These are phyloP conservation scores for Exophiala viscosa DNA, from an alignment of 2,329 filamentous ascomycete species.

Conservation along the genomic window DNA sequence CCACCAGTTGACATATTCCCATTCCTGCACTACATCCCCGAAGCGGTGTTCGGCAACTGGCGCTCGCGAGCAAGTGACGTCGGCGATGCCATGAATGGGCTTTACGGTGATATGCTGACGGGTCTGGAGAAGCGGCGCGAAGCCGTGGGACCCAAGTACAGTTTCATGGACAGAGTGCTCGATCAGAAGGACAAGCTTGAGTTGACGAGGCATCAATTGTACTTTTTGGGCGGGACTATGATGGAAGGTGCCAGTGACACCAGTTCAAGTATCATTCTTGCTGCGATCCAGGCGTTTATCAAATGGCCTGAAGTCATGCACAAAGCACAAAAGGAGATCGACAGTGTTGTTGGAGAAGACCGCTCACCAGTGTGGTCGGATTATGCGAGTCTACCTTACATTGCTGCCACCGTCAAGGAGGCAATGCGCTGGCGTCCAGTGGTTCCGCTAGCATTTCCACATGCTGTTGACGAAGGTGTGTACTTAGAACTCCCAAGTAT, in stretches of 20 bases:
- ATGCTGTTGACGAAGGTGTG: slow-evolving; percentile 33
- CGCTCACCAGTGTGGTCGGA: slow-evolving; percentile 34
- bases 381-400: slow-evolving; percentile 31
- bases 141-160: slow-evolving; percentile 25
- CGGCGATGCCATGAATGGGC: slow-evolving; percentile 38
- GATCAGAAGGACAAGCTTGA: slow-evolving; percentile 33
- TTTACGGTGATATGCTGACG: slow-evolving; percentile 39
- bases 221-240: slow-evolving; percentile 32
- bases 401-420: slow-evolving; percentile 33
- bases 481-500: slow-evolving; percentile 24
- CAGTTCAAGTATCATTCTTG: slow-evolving; percentile 36
- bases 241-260: slow-evolving; percentile 41
- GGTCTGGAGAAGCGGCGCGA: slow-evolving; percentile 35
- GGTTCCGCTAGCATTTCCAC: slow-evolving; percentile 47
- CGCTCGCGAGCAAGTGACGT: slow-evolving; percentile 36
- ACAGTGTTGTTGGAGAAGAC: slow-evolving; percentile 35
- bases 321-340: slow-evolving; percentile 45
- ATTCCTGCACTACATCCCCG: slow-evolving; percentile 42
- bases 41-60: slow-evolving; percentile 41
- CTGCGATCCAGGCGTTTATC: slow-evolving; percentile 44
- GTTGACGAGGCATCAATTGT: slow-evolving; percentile 39
- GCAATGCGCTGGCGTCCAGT: slow-evolving; percentile 40
- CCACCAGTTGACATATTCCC: slow-evolving; percentile 50
- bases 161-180: slow-evolving; percentile 42
- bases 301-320: slow-evolving; percentile 45